Percentiles rank a stretch among this genome's conserved stretches.
These are phyloP conservation scores for Suhomyces sp. DNA, from an alignment of 805 yeast species.

Conservation along the genomic window DNA sequence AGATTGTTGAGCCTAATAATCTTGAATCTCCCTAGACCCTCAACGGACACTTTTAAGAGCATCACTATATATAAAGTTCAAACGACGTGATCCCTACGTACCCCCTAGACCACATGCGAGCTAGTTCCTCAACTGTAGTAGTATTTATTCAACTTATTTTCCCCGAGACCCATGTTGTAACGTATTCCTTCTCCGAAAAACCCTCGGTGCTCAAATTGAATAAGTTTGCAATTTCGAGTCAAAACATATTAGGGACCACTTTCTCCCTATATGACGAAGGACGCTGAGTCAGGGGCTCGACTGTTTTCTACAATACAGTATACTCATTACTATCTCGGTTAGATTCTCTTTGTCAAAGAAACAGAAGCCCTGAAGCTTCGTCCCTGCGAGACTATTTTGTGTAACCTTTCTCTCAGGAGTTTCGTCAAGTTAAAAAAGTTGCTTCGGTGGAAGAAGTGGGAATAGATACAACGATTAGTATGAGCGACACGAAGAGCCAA, in stretches of 20 bases:
- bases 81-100: background rate
- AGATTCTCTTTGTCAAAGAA: background rate
- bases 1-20: background rate
- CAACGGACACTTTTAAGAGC: background rate
- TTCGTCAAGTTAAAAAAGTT: slow-evolving; percentile 7
- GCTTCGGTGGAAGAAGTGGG: slow-evolving; percentile 5
- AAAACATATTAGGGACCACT: background rate
- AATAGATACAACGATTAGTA: background rate
- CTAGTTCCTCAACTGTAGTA: background rate
- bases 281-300: background rate
- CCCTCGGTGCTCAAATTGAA: background rate
- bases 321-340: background rate
- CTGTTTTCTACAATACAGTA: background rate
- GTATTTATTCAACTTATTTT: background rate
- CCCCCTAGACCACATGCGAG: background rate
- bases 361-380: background rate
- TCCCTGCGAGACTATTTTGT: background rate
- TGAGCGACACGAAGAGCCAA: slow-evolving; percentile 15
- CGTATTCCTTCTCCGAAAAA: background rate
- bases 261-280: background rate
- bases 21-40: background rate
- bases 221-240: background rate
- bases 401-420: slow-evolving; percentile 5
- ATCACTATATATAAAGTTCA: background rate
- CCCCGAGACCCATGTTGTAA: background rate